These are phyloP conservation scores for Zygotorulaspora sp. DNA, from an alignment of 805 yeast genomes.

Conservation along the genomic window DNA sequence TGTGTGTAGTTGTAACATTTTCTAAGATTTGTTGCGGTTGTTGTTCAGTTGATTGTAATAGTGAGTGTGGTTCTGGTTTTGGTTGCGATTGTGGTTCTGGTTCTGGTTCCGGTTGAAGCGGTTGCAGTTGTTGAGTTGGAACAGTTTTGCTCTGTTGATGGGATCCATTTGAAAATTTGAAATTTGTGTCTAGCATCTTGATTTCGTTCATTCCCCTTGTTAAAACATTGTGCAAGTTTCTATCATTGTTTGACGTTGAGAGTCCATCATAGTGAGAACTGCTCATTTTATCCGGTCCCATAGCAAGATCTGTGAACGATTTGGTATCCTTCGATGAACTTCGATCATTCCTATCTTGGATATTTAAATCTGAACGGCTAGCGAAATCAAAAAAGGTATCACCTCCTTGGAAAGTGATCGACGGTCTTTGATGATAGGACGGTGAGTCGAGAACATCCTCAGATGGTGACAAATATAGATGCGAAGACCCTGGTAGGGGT, in stretches of 20 bases:
- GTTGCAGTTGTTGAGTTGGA: too few species aligned
- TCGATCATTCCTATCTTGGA: not conserved
- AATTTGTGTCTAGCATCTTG: conserved; percentile 7
- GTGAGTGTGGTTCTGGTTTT: too few species aligned
- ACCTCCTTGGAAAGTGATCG: conserved; percentile 6
- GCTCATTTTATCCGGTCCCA: conserved; percentile 8
- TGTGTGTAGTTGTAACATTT: not conserved
- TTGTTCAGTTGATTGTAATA: too few species aligned
- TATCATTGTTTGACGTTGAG: not conserved
- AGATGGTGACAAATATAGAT: conserved; percentile 7
- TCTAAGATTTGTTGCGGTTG: not conserved
- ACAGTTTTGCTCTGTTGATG: too few species aligned
- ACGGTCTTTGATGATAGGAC: conserved; percentile 6
- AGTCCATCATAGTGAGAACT: conserved; percentile 3
- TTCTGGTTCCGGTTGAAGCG: too few species aligned
- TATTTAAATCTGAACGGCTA: not conserved
- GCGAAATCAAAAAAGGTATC: conserved; percentile 1
- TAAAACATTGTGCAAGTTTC: conserved; percentile 6
- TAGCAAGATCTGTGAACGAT: conserved; percentile 2
- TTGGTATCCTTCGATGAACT: not conserved
- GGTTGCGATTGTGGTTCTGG: too few species aligned
- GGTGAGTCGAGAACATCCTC: conserved; percentile 9
- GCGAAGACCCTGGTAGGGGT: conserved; percentile 4
- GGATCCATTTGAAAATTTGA: conserved; percentile 4
- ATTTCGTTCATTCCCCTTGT: conserved; percentile 7